These are phyloP conservation scores for Xylaria scruposa DNA, from an alignment of 495 filamentous ascomycete genomes.

Conservation along the genomic window DNA sequence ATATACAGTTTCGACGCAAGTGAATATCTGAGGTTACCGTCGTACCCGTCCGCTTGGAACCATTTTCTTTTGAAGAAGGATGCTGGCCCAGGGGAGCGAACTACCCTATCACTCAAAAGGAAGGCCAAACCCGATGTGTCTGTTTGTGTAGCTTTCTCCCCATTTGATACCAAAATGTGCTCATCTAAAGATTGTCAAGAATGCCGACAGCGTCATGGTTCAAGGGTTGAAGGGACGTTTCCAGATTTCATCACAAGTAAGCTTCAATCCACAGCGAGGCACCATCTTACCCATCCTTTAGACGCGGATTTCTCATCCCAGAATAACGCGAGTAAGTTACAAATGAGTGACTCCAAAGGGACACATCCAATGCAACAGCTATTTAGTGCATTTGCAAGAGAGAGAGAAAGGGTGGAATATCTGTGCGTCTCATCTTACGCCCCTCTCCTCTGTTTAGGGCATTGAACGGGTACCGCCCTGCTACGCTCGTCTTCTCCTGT, in stretches of 20 bases:
- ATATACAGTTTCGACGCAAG: neutral
- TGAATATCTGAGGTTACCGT: neutral
- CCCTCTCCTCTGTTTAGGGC: neutral
- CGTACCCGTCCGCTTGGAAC: neutral
- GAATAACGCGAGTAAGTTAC: neutral
- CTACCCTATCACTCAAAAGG: neutral
- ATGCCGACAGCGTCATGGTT: neutral
- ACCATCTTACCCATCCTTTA: neutral
- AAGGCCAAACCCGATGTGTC: neutral
- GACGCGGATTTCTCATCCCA: neutral
- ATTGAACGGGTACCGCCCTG: neutral
- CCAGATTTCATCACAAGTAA: neutral
- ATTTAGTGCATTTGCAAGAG: neutral
- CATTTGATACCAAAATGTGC: neutral
- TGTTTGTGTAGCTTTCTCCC: neutral
- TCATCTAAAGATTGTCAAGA: neutral
- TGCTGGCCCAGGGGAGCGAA: neutral
- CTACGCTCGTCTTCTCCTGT: neutral
- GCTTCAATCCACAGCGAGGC: neutral
- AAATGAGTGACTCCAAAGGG: constrained; percentile 19
- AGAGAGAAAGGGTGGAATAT: neutral
- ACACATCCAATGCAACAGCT: neutral
- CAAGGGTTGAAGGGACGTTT: neutral
- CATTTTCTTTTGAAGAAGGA: neutral
- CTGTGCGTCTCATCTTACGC: neutral